Conservation (phyloP, 768 basidiomycete species). For the Amanita muscaria region DNA sequence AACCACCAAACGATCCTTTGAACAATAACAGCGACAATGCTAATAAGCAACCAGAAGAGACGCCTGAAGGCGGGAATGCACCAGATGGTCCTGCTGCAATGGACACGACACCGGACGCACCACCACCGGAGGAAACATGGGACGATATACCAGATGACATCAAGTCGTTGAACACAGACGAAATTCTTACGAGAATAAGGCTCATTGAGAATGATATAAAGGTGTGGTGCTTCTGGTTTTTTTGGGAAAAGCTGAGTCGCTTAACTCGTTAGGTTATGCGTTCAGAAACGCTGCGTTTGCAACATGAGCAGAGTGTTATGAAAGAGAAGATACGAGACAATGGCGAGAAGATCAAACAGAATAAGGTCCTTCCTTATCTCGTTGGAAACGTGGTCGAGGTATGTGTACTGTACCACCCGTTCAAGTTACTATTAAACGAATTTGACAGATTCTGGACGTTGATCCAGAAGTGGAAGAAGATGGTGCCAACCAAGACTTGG, state of each 20-base stretch:
- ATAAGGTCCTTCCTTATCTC: slow-evolving; percentile 96
- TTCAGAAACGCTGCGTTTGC: slow-evolving; percentile 83
- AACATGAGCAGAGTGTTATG: slow-evolving; percentile 95
- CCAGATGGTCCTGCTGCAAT: slow-evolving; percentile 36
- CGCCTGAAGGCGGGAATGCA: slow-evolving; percentile 24
- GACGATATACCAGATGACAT: slow-evolving; percentile 91
- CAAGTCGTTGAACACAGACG: slow-evolving; percentile 66
- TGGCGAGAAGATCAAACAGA: slow-evolving; percentile 97
- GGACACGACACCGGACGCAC: slow-evolving; percentile 68
- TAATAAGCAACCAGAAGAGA: slow-evolving; percentile 44
- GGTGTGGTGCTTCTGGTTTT: slow-evolving; percentile 31
- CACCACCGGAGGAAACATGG: slow-evolving; percentile 71
- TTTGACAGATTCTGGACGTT: slow-evolving; percentile 76
- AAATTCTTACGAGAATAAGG: slow-evolving; percentile 81
- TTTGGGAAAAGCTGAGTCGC: not conserved
- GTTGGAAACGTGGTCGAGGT: slow-evolving; percentile 98
- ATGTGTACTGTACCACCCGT: slow-evolving; percentile 15
- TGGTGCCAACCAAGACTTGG: slow-evolving; percentile 91
- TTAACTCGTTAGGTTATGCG: slow-evolving; percentile 99
- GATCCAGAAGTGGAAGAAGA: slow-evolving; percentile 91
- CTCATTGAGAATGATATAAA: slow-evolving; percentile 97
- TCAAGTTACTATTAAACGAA: not conserved
- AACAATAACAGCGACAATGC: slow-evolving; percentile 23
- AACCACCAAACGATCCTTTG: slow-evolving; percentile 40
- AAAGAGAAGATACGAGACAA: slow-evolving; percentile 98